phyloP scores from a whole-genome alignment of 1,284 basidiomycete genomes.

The Sparassis latifolia region DNA sequence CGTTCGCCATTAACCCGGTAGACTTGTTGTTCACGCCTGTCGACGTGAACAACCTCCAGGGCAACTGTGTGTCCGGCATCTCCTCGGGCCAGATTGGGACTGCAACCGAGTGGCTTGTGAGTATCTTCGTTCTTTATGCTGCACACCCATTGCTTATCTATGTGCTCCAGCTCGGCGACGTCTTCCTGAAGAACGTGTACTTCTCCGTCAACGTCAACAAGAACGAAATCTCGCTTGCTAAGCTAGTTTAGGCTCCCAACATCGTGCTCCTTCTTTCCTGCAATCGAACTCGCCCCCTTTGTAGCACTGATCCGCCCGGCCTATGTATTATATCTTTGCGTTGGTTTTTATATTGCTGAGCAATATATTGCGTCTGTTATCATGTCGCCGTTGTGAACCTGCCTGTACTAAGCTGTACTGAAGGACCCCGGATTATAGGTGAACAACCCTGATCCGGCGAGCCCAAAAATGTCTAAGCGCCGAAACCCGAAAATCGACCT shows the following conservation, averaged over 20 bases:
- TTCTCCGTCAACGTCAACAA: slow-evolving; percentile 66
- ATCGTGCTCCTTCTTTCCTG: neutral
- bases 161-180: slow-evolving; percentile 46
- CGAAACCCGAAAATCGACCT: too few species aligned
- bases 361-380: neutral
- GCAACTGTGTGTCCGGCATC: slow-evolving; percentile 74
- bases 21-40: slow-evolving; percentile 72
- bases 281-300: neutral
- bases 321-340: neutral
- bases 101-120: slow-evolving; percentile 67
- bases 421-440: too few species aligned
- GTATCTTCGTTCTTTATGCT: slow-evolving; percentile 17
- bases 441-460: too few species aligned
- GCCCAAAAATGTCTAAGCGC: too few species aligned
- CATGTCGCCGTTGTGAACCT: neutral
- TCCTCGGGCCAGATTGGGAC: slow-evolving; percentile 56
- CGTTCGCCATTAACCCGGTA: slow-evolving; percentile 59
- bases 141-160: slow-evolving; percentile 5
- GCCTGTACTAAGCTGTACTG: too few species aligned
- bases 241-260: slow-evolving; percentile 18
- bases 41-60: slow-evolving; percentile 51
- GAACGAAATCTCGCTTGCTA: slow-evolving; percentile 67
- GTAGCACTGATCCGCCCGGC: neutral
- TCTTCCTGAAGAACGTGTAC: slow-evolving; percentile 77
- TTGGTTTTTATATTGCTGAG: too few species aligned